Base-by-base conservation (phyloP, 2,329 filamentous ascomycete species). In the Tolypocladium tropicale region DNA sequence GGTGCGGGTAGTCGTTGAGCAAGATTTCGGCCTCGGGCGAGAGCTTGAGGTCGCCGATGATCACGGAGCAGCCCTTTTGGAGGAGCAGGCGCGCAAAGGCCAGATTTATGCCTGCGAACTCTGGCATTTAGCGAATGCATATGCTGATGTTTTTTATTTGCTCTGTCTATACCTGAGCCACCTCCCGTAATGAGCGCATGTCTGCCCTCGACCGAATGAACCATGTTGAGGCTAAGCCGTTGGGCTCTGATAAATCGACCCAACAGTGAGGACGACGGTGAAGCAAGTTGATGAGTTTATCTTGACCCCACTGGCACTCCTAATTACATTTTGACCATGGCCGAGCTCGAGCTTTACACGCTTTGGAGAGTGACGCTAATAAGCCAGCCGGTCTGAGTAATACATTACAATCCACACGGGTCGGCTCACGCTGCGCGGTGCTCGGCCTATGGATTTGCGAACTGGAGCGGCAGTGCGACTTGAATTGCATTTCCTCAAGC, bases 41-140 rank as follows among this genome's bases (percentile, higher is more conserved):
- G 23, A 73, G 65, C 36, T 59, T 57, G 43, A 73, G 61, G 58
- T 74, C 72, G 46, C 64, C 72, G 39, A 74, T 64, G 28, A 74
- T 56, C 46, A 74, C 70, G 11, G 71, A 73, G 59, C 67, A 73
- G 55, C 68, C 70, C 21, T 65, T 64, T 3, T 57, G 56, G 36
- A 74, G 65, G 3, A 74, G 65, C 3, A 69, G 58, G 23, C 62
- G 60, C 50, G 67, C 64, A 57, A 74, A 71, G 36, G 62, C 66
- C 10, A 72, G 66, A 60, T 67, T 70, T 55, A 74, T 74, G 33
- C 72, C 70, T 72, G 30, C 21, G 16, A n/a, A 49, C 23, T 1
- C 9, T 6, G 6, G 18, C 2, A 9, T 30, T 43, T 28, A 39
- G 52, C 14, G 3, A 21, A 41, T 39, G 21, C 16, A 18, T 23